Percentiles rank a stretch among this genome's conserved stretches.
These are phyloP conservation scores for Trichoderma arundinaceum DNA, from an alignment of 2,329 filamentous ascomycete genomes.

Conservation along the genomic window DNA sequence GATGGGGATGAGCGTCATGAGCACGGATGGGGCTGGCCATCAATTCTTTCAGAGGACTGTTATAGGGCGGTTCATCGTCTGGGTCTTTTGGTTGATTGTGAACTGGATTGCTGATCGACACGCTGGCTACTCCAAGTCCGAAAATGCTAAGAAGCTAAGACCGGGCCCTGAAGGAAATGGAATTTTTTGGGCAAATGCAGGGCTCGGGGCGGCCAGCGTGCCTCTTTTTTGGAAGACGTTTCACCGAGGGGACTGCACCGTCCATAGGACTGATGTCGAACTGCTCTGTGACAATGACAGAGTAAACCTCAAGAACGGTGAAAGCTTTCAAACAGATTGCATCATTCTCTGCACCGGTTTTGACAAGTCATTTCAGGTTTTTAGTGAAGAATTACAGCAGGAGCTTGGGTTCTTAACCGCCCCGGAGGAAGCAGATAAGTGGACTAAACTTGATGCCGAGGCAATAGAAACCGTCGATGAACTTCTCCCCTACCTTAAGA, in stretches of 20 bases:
- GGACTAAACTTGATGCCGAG: constrained; percentile 33
- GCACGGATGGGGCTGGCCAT: constrained; percentile 38
- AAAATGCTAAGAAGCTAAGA: constrained; percentile 35
- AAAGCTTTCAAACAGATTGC: constrained; percentile 34
- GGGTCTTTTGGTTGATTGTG: constrained; percentile 35
- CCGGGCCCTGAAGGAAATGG: constrained; percentile 36
- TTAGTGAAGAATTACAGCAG: constrained; percentile 34
- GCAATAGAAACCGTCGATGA: constrained; percentile 34
- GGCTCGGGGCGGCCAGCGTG: constrained; percentile 42
- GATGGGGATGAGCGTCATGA: constrained; percentile 43
- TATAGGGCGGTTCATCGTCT: constrained; percentile 33
- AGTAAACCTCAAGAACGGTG: constrained; percentile 35
- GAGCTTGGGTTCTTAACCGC: constrained; percentile 31
- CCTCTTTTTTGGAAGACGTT: constrained; percentile 44
- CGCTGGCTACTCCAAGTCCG: constrained; percentile 38
- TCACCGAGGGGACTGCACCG: constrained; percentile 40
- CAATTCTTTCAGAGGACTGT: constrained; percentile 39
- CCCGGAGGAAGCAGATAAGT: constrained; percentile 29
- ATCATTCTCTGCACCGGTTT: constrained; percentile 39
- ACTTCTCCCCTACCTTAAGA: constrained; percentile 33
- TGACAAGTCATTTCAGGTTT: constrained; percentile 36
- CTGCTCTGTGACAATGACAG: constrained; percentile 33
- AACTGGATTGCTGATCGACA: constrained; percentile 34
- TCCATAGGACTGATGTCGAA: constrained; percentile 37
- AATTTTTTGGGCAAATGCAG: constrained; percentile 44